These are phyloP conservation scores for Geotrichum restrictum DNA, from an alignment of 1,139 yeast genomes.

Conservation along the genomic window DNA sequence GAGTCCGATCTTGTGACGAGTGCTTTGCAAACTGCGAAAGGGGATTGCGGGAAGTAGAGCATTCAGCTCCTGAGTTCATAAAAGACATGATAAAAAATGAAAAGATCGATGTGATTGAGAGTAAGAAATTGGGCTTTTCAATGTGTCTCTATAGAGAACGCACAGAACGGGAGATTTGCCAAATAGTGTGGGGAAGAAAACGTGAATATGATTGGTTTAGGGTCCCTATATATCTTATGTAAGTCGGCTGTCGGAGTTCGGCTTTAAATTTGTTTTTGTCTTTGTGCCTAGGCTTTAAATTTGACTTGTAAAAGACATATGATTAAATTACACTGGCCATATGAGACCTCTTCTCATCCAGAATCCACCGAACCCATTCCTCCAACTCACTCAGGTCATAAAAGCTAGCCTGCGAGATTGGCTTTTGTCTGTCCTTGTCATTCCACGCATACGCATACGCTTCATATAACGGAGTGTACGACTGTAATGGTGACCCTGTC, in stretches of 20 bases:
- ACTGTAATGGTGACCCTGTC: slow-evolving; percentile 34
- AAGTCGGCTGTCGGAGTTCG: not conserved
- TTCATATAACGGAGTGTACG: slow-evolving; percentile 33
- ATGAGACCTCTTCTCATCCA: slow-evolving; percentile 14
- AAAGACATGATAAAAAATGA: slow-evolving; percentile 34
- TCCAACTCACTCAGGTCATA: slow-evolving; percentile 60
- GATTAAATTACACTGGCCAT: too few relatives aligned
- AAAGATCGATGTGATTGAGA: not conserved
- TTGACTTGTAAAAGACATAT: too few relatives aligned
- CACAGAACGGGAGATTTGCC: slow-evolving; percentile 14
- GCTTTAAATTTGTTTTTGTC: not conserved
- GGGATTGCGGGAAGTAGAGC: slow-evolving; percentile 77
- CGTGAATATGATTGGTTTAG: not conserved
- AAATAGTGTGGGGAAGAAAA: not conserved
- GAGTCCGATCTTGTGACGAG: slow-evolving; percentile 57
- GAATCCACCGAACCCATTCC: slow-evolving; percentile 63
- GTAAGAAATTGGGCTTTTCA: slow-evolving; percentile 18
- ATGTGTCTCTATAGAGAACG: not conserved
- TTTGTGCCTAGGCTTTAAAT: too few relatives aligned
- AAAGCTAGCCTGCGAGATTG: slow-evolving; percentile 37
- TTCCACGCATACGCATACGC: slow-evolving; percentile 37
- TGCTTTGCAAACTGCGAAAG: slow-evolving; percentile 77
- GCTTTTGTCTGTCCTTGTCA: slow-evolving; percentile 36
- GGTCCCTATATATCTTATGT: not conserved
- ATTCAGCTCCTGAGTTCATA: slow-evolving; percentile 66